These are phyloP conservation scores for Dictyostelium firmibasis DNA, from an alignment of 78 protist genomes.

Conservation along the genomic window DNA sequence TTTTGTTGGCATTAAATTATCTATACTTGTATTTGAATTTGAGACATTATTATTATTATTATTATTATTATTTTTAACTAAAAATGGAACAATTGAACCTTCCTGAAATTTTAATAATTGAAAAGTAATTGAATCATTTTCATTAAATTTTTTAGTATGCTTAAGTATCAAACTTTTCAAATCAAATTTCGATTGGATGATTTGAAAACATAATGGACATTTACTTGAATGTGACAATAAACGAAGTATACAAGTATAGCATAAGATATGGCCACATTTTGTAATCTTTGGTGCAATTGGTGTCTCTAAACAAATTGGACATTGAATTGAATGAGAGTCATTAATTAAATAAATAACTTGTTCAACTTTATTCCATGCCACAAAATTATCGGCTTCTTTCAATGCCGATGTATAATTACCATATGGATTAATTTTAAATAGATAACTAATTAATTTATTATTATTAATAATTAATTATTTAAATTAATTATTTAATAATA, in stretches of 20 bases:
- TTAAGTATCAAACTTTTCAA: conserved; percentile 40
- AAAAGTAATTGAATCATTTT: neutral
- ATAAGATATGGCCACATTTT: conserved; percentile 64
- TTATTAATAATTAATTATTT: neutral
- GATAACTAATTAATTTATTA: conserved; percentile 5
- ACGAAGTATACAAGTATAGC: conserved; percentile 47
- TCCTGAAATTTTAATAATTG: conserved; percentile 16
- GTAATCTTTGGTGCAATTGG: conserved; percentile 68
- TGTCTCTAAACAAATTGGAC: conserved; percentile 67
- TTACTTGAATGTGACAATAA: conserved; percentile 18
- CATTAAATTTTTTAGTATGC: neutral
- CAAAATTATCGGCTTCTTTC: conserved; percentile 9
- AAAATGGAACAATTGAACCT: neutral
- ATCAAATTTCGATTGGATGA: conserved; percentile 5
- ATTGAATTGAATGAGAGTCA: neutral
- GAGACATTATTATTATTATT: neutral
- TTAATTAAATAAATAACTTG: conserved; percentile 25
- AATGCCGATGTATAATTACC: conserved; percentile 49
- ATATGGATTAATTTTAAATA: conserved; percentile 55
- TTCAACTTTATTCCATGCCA: conserved; percentile 71
- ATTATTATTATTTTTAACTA: neutral
- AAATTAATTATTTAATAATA: conserved; percentile 14
- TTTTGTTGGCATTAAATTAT: neutral
- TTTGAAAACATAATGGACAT: conserved; percentile 61
- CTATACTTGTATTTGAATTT: too few relatives aligned